Evolutionary conservation across 192 early-diverging fungal species (phyloP).

Genomic region (Linderina pennispora): DNA sequence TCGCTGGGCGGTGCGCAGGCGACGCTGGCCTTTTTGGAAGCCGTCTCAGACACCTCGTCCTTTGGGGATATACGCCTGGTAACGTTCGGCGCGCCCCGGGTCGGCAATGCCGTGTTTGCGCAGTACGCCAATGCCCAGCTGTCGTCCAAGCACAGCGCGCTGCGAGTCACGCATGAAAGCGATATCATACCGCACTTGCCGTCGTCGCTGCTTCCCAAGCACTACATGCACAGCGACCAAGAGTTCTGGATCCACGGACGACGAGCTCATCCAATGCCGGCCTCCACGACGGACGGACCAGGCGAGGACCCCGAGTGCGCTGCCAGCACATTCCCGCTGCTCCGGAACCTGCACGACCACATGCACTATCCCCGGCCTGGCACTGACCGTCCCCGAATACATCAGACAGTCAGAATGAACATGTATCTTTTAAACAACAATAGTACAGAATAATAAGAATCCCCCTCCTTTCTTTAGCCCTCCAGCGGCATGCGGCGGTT

Average conservation of each 20-base stretch:
- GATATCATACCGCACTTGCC: slow-evolving; percentile 31
- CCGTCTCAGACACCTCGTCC: not conserved
- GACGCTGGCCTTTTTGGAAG: slow-evolving; percentile 9
- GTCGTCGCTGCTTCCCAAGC: not conserved
- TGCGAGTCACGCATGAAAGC: slow-evolving; percentile 15
- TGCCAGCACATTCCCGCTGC: slow-evolving; percentile 3
- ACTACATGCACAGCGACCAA: slow-evolving; percentile 20
- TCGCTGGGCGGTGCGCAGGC: slow-evolving; percentile 38
- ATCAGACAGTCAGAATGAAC: too few species aligned
- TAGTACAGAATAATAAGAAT: too few species aligned
- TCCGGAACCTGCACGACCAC: slow-evolving; percentile 25
- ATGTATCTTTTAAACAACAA: too few species aligned
- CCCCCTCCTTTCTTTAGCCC: too few species aligned
- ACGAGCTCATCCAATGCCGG: not conserved
- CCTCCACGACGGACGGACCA: not conserved
- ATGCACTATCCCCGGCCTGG: slow-evolving; percentile 29
- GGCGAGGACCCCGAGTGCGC: slow-evolving; percentile 7
- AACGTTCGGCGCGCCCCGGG: slow-evolving; percentile 29
- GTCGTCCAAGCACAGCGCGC: not conserved
- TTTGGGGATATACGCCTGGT: slow-evolving; percentile 3
- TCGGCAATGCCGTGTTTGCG: slow-evolving; percentile 25
- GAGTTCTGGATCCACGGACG: slow-evolving; percentile 18
- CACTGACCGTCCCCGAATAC: not conserved
- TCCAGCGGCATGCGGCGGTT: slow-evolving; percentile 45
- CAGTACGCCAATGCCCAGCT: not conserved